Base-by-base conservation (phyloP, 2,329 filamentous ascomycete genomes). In the Aspergillus sergii region DNA sequence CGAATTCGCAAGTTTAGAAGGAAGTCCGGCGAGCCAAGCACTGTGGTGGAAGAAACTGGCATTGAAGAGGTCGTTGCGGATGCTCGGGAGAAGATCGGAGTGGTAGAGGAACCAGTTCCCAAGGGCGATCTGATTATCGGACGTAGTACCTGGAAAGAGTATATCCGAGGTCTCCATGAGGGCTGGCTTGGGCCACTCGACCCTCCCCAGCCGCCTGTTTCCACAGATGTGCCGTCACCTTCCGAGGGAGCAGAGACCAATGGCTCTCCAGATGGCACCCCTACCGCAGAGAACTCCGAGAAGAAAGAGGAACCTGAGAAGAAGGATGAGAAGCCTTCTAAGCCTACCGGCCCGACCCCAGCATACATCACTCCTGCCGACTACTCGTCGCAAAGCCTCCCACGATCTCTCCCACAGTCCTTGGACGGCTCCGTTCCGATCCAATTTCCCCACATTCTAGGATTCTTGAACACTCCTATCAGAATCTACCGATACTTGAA, bases 101-200 rank as follows among this genome's bases (percentile, higher is more conserved):
- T 94, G 11, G 83, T 82, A 30, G 88, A 92, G 39, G 94, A 90
- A 73, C 83, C 89, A 4, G 94, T 92, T 11, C 83, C 90, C 26
- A 86, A 86, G 66, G 95, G 95, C 51, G 94, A 98, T 75, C 84
- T 99, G 58, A 88, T 98, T 21, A 88, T 99, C 71, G 95, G 95
- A 14, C 84, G 94, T 61, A 91, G 97, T 75, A 90, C 94, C 11
- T 99, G 95, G 95, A 99, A 97, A 80, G 95, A 99, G 79, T 99
- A 98, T 76, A 83, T 98, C 28, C 86, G 94, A 63, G 95, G 95
- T 53, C 75, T 98, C 68, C 95, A 99, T 76, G 95, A 99, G 79
- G 95, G 95, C 61, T 99, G 95, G 94, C 81, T 99, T 28, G 94
- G 95, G 0, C 93, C 95, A 9, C 81, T 96, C 50, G 87, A 90